Base-by-base conservation (phyloP, 2,329 filamentous ascomycete genomes). In the Dendrostoma leiphaemia region DNA sequence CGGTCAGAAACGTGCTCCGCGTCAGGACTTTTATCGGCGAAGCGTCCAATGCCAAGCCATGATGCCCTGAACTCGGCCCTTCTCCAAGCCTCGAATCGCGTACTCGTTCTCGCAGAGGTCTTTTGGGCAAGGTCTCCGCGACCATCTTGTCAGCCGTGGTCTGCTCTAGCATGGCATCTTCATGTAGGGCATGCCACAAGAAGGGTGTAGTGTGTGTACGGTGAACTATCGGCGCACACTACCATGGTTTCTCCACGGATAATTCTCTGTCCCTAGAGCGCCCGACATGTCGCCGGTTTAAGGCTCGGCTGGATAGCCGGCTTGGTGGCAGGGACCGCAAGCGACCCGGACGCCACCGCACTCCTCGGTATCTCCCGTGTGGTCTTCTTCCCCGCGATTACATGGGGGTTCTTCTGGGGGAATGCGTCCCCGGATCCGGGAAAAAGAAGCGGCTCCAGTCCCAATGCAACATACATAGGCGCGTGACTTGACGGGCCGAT, bases 401-500 rank as follows among this genome's bases (percentile, higher is more conserved):
- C 28, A 24, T 3, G 19, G 29, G 29, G 13, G 26, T 17, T 46
- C 17, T 32, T 8, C 29, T 34, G 41, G 41, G 41, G 24, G 1
- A 17, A 8, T 31, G 15, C 15, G n/a, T n/a, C n/a, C n/a, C n/a
- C n/a, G 13, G 19, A 46, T 15, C 23, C 13, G 4, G 6, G 13
- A 12, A 6, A 17, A 32, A 32, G 7, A 32, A 32, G 29, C 29
- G 15, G 7, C 7, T 32, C 8, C 29, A 7, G 15, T 8, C 29
- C 15, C 15, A 32, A 32, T 32, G 7, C 15, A 7, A 32, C 29
- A n/a, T 32, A 32, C 17, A 6, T 6, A 37, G 34, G 34, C 34
- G 13, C 34, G 34, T 54, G 53, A 31, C 50, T 48, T 49, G 59
- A 63, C 57, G 62, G 62, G 57, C 62, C 62, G 61, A 64, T 60